Conservation (phyloP, 1,284 basidiomycete species). For the Trametes sp. region DNA sequence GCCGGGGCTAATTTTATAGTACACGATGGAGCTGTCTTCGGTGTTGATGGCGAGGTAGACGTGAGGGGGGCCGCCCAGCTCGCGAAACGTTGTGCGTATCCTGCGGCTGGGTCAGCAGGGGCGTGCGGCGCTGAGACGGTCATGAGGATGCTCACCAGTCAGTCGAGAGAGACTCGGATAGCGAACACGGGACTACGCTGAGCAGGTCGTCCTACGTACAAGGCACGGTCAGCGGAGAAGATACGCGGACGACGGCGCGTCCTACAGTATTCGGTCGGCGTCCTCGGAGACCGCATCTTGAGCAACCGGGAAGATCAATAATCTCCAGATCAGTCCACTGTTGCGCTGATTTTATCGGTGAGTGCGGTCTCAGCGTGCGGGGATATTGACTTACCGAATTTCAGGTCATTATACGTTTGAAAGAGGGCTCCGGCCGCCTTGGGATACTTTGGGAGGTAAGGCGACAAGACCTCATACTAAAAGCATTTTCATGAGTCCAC, state of each 20-base stretch:
- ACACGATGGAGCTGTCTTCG: conserved; percentile 82
- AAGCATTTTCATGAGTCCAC: not conserved
- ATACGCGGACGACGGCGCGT: not conserved
- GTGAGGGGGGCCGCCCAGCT: conserved; percentile 54
- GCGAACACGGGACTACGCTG: conserved; percentile 70
- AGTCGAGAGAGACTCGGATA: conserved; percentile 69
- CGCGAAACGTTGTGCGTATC: conserved; percentile 63
- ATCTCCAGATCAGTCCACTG: conserved; percentile 71
- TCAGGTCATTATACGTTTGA: conserved; percentile 49
- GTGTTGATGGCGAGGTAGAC: conserved; percentile 76
- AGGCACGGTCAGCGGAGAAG: not conserved
- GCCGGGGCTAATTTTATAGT: conserved; percentile 79
- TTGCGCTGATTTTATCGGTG: conserved; percentile 58
- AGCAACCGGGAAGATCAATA: conserved; percentile 63
- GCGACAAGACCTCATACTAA: conserved; percentile 38
- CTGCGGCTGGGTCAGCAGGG: conserved; percentile 41
- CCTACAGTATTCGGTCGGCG: conserved; percentile 62
- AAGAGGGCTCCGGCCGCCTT: conserved; percentile 42
- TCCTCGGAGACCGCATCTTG: conserved; percentile 67
- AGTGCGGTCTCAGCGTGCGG: not conserved
- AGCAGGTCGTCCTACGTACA: conserved; percentile 47
- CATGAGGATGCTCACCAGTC: conserved; percentile 44
- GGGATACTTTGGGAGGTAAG: conserved; percentile 41
- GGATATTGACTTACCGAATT: conserved; percentile 32
- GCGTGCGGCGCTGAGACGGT: not conserved